These are phyloP conservation scores for Cryptococcus hybrid DNA, from an alignment of 1,284 basidiomycete species.

Conservation along the genomic window DNA sequence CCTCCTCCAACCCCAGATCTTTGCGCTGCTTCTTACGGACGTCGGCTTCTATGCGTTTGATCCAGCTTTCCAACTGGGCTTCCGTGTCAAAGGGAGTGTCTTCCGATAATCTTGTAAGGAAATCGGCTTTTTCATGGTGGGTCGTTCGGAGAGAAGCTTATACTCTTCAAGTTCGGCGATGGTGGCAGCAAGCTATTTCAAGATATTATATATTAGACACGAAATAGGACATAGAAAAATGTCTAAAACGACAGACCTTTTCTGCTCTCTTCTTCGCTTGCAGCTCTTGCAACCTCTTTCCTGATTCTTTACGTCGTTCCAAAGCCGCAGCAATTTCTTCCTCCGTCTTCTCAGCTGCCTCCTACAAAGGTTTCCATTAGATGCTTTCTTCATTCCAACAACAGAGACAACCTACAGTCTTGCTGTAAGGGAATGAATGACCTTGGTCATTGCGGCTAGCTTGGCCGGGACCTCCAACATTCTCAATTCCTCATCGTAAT, in stretches of 20 bases:
- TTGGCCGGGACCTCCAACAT: constrained; percentile 62
- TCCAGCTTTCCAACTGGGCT: constrained; percentile 63
- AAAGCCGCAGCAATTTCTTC: constrained; percentile 77
- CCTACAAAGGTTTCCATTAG: constrained; percentile 28
- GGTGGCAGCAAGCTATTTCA: constrained; percentile 32
- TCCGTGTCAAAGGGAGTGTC: constrained; percentile 69
- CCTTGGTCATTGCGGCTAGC: constrained; percentile 65
- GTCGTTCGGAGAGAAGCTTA: constrained; percentile 62
- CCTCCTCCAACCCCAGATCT: constrained; percentile 61
- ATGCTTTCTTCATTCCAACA: not conserved
- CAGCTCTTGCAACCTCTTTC: constrained; percentile 84
- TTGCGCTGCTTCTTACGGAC: constrained; percentile 69
- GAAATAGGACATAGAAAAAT: not conserved
- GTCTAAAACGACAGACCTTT: constrained; percentile 59
- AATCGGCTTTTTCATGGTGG: constrained; percentile 72
- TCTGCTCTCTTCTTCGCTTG: constrained; percentile 83
- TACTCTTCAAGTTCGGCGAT: constrained; percentile 75
- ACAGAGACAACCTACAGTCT: constrained; percentile 52
- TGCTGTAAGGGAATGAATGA: constrained; percentile 82
- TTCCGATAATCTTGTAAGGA: constrained; percentile 56
- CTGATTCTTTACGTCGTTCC: constrained; percentile 81
- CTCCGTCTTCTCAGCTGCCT: constrained; percentile 81
- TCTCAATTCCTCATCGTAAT: constrained; percentile 71
- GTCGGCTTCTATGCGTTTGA: constrained; percentile 70
- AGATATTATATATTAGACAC: not conserved